A percentile compares a stretch with the other conserved stretches of the same genome.
These are phyloP conservation scores for Chlamydomonas reinhardtii DNA, from an alignment of 163 green algal genomes.

Conservation along the genomic window DNA sequence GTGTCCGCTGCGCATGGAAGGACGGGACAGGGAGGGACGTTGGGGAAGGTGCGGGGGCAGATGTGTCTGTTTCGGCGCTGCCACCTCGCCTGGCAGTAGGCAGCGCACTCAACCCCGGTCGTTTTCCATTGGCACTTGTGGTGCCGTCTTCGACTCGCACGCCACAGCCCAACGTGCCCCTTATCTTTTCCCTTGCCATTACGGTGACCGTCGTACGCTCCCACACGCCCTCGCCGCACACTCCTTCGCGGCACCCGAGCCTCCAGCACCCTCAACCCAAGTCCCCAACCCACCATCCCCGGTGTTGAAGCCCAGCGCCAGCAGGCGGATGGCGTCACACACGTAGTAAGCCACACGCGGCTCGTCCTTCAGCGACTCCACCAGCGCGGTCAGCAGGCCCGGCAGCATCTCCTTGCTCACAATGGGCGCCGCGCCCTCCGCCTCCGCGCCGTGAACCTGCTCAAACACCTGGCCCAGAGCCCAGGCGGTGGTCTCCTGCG, in stretches of 20 bases:
- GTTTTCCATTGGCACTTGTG: too few species aligned
- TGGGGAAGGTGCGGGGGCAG: slow-evolving; percentile 62
- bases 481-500: slow-evolving; percentile 96
- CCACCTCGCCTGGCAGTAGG: too few species aligned
- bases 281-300: slow-evolving; percentile 31
- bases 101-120: too few species aligned
- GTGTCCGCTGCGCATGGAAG: slow-evolving; percentile 36
- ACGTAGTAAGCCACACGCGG: slow-evolving; percentile 87
- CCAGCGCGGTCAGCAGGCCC: slow-evolving; percentile 79
- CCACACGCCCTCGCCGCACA: too few species aligned
- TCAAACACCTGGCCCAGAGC: slow-evolving; percentile 95
- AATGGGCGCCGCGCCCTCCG: slow-evolving; percentile 52
- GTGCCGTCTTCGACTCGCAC: too few species aligned
- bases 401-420: slow-evolving; percentile 54
- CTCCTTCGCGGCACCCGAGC: too few species aligned
- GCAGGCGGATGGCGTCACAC: slow-evolving; percentile 89
- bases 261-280: neutral
- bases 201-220: too few species aligned
- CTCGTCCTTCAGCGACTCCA: slow-evolving; percentile 82
- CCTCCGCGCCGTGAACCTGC: slow-evolving; percentile 85
- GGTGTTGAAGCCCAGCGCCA: slow-evolving; percentile 81
- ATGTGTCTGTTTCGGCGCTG: too few species aligned
- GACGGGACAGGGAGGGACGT: slow-evolving; percentile 70
- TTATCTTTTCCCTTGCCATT: too few species aligned
- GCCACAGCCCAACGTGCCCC: too few species aligned